Evolutionary conservation across 768 basidiomycete species (phyloP), one percentile per base, ranked within the genome.

Genomic region (Boletus vinaceobasis): DNA sequence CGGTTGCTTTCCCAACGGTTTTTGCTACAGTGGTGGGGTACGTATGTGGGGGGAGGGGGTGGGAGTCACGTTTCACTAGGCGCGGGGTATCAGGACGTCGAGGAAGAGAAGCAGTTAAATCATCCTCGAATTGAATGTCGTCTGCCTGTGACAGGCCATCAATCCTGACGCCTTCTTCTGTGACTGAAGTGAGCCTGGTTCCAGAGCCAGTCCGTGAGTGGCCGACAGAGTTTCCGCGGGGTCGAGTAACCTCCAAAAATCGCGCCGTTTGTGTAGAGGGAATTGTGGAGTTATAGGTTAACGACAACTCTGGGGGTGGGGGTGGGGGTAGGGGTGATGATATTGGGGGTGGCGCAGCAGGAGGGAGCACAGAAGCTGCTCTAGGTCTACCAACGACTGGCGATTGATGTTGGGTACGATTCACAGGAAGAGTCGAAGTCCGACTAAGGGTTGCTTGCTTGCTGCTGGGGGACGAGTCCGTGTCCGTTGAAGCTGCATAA

Each of bases 321-420:
- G 71, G 69, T 1, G 86, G 82, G 0, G 82, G 84, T 0, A 87
- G 87, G 13, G 83, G 74, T 4, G 83, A 77, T 44, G 77, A 74
- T 17, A 76, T 73, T 31, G 88, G 88, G 15, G 85, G 86, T 3
- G 88, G 88, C 0, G 75, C 79, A 40, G 82, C 77, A 11, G 86
- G 86, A 6, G 86, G 85, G 36, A 89, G 78, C 10, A 75, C 77
- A 52, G 88, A 84, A 39, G 76, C 69, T 52, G 86, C 79, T 52
- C 80, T 71, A 36, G 85, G 77, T 55, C 83, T 77, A 38, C 73
- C 67, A 15, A 65, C 60, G 23, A 60, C 46, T 9, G 61, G 42
- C 21, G 63, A 42, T 42, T 65, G 64, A 43, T 63, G 63, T 29
- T 63, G 67, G 35, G 62, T 55, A n/a, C 69, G 69, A 53, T 57